Conservation (phyloP, 192 early-diverging fungal species). For the Neocallimastix lanati region DNA sequence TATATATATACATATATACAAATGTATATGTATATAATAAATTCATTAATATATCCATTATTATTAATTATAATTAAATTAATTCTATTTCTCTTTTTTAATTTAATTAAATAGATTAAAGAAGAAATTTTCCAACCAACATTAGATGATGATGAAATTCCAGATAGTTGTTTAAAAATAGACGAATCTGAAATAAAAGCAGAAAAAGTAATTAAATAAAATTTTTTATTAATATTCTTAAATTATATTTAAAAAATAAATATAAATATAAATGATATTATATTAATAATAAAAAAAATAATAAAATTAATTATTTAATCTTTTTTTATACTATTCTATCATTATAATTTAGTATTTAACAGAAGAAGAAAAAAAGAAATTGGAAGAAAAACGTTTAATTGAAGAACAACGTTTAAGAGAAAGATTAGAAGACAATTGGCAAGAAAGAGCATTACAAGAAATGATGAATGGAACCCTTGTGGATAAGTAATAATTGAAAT, state of each 20-base stretch:
- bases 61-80: neutral
- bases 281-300: neutral
- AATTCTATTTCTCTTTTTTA: too few species aligned
- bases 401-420: slow-evolving; percentile 23
- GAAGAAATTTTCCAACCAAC: slow-evolving; percentile 22
- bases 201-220: slow-evolving; percentile 16
- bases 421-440: slow-evolving; percentile 23
- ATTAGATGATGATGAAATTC: slow-evolving; percentile 36
- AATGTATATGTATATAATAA: slow-evolving; percentile 2
- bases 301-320: neutral
- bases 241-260: too few species aligned
- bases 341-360: slow-evolving; percentile 28
- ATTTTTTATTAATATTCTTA: too few species aligned
- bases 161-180: slow-evolving; percentile 27
- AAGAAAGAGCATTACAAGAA: slow-evolving; percentile 27
- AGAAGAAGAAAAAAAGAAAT: slow-evolving; percentile 19
- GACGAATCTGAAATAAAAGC: slow-evolving; percentile 27
- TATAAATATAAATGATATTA: too few species aligned
- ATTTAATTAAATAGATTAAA: slow-evolving; percentile 14
- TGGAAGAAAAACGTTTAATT: slow-evolving; percentile 14
- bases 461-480: slow-evolving; percentile 44
- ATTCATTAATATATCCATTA: neutral
- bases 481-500: too few species aligned
- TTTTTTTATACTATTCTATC: too few species aligned
- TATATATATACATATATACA: slow-evolving; percentile 1